These are phyloP conservation scores for Pugionium dolabratum DNA, from an alignment of 345 rosid genomes.

Conservation along the genomic window DNA sequence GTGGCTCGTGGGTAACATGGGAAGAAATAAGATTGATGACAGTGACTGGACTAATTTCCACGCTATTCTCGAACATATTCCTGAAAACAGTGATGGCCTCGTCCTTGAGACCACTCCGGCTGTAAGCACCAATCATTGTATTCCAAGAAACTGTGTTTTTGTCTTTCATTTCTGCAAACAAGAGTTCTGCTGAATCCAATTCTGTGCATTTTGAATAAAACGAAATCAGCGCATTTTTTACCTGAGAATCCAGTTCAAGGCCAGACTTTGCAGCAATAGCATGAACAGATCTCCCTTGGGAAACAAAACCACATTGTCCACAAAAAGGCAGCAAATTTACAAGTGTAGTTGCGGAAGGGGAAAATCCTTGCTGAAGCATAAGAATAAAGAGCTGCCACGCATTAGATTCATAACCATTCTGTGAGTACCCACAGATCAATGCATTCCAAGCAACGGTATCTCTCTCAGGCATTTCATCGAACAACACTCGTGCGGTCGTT, in stretches of 20 bases:
- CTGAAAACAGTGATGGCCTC: slow-evolving; percentile 57
- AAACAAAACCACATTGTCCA: slow-evolving; percentile 50
- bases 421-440: slow-evolving; percentile 69
- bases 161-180: slow-evolving; percentile 57
- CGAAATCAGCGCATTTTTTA: slow-evolving; percentile 55
- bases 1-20: slow-evolving; percentile 45
- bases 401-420: slow-evolving; percentile 50
- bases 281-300: slow-evolving; percentile 67
- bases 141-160: slow-evolving; percentile 75
- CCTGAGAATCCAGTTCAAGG: slow-evolving; percentile 53
- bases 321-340: slow-evolving; percentile 66
- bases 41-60: slow-evolving; percentile 57
- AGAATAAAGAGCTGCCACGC: slow-evolving; percentile 52
- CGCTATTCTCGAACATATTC: slow-evolving; percentile 47
- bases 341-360: slow-evolving; percentile 53
- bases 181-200: slow-evolving; percentile 51
- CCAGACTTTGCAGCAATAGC: slow-evolving; percentile 60
- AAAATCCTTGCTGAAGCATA: slow-evolving; percentile 62
- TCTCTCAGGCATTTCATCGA: slow-evolving; percentile 67
- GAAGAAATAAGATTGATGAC: slow-evolving; percentile 62
- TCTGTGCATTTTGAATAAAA: slow-evolving; percentile 70
- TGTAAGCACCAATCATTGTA: slow-evolving; percentile 70
- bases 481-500: slow-evolving; percentile 46
- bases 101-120: slow-evolving; percentile 54
- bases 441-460: slow-evolving; percentile 83